Percentiles rank a stretch among this genome's conserved stretches.
phyloP scores from a whole-genome alignment of 176 grass and related monocot species.

The Musa troglodytarum region DNA sequence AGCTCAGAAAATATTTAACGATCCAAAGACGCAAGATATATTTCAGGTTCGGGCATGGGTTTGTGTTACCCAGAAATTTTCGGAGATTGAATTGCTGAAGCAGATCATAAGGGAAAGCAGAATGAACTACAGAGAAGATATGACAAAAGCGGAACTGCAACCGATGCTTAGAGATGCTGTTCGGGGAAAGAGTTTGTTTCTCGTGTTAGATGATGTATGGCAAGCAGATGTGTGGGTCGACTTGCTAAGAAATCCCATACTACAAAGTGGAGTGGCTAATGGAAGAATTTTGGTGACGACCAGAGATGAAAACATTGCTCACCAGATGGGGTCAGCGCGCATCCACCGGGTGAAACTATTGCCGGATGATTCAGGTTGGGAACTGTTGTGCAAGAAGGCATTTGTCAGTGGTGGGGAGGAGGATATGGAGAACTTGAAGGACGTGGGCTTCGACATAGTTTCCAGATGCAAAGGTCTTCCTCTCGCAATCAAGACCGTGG shows the following conservation, averaged over 20 bases:
- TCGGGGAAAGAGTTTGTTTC: slow-evolving; percentile 16
- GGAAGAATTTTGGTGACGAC: slow-evolving; percentile 29
- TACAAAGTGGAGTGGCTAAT: not conserved
- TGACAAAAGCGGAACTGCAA: slow-evolving; percentile 16
- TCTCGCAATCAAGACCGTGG: not conserved
- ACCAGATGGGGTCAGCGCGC: not conserved
- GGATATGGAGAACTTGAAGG: not conserved
- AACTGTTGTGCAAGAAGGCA: not conserved
- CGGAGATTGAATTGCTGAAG: slow-evolving; percentile 10
- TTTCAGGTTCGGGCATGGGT: slow-evolving; percentile 29
- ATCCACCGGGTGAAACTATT: not conserved
- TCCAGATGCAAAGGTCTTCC: not conserved
- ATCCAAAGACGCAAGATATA: not conserved
- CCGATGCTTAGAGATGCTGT: not conserved
- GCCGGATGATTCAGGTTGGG: not conserved
- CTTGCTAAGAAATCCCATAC: slow-evolving; percentile 16
- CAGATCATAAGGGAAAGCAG: slow-evolving; percentile 11
- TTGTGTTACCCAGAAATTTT: slow-evolving; percentile 26
- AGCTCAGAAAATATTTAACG: slow-evolving; percentile 34
- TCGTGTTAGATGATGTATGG: slow-evolving; percentile 46
- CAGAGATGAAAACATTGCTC: not conserved
- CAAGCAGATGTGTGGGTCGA: slow-evolving; percentile 11
- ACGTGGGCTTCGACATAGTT: not conserved
- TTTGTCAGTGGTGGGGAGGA: not conserved
- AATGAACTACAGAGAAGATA: not conserved